Conservation (phyloP, 2,329 filamentous ascomycete species). For the Sclerotinia nivalis region DNA sequence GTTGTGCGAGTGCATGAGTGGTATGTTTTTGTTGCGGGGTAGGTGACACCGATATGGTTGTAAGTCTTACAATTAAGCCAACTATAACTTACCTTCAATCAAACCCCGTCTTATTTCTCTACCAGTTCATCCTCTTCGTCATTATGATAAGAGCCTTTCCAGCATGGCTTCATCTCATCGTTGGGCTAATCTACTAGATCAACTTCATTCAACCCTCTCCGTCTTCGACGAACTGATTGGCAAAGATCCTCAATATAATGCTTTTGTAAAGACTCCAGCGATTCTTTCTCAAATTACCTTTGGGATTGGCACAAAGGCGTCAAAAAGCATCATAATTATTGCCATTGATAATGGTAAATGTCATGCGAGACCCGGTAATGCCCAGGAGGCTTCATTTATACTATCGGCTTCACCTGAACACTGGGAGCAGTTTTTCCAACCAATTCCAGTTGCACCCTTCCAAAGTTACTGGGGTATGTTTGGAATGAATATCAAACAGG, state of each 20-base stretch:
- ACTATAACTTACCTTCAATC: background rate
- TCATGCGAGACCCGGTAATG: background rate
- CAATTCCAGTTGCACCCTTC: slow-evolving; percentile 25
- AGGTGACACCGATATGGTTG: background rate
- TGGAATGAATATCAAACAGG: slow-evolving; percentile 51
- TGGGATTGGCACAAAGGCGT: background rate
- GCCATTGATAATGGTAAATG: slow-evolving; percentile 3
- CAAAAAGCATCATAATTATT: background rate
- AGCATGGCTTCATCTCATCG: background rate
- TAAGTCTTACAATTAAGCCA: background rate
- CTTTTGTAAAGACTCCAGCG: background rate
- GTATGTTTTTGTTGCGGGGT: slow-evolving; percentile 1
- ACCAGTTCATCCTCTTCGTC: background rate
- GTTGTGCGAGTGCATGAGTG: background rate
- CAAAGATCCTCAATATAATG: background rate
- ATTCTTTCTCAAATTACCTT: background rate
- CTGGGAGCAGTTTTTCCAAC: slow-evolving; percentile 29
- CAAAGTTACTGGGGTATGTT: slow-evolving; percentile 37
- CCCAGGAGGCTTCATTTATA: background rate
- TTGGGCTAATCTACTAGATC: background rate
- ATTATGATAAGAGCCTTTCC: too few relatives aligned
- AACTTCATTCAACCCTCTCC: background rate
- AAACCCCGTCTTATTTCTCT: background rate
- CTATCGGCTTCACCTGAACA: slow-evolving; percentile 22
- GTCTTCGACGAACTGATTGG: background rate